These are phyloP conservation scores for Clausena lansium DNA, from an alignment of 345 rosid genomes.

Conservation along the genomic window DNA sequence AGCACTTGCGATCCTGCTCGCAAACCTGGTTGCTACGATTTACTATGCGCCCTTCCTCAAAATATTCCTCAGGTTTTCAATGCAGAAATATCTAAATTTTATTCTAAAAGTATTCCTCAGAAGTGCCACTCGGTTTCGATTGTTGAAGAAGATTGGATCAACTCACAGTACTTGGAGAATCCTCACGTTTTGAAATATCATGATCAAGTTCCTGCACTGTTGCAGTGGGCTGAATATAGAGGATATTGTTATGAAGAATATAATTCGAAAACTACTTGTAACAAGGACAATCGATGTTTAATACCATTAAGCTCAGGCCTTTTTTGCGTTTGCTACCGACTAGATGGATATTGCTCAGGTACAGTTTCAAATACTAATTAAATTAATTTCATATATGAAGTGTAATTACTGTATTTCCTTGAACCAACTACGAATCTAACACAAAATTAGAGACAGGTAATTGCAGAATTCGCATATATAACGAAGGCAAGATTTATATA, in stretches of 20 bases:
- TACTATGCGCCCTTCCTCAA: not conserved
- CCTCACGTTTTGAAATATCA: not conserved
- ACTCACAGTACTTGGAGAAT: not conserved
- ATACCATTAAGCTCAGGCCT: not conserved
- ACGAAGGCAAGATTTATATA: no score
- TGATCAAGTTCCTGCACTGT: not conserved
- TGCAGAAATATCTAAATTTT: not conserved
- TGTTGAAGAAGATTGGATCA: not conserved
- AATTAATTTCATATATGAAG: no score
- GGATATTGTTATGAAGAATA: conserved; percentile 28
- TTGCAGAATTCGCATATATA: no score
- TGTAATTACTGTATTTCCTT: no score
- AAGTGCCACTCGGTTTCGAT: not conserved
- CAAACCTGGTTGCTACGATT: not conserved
- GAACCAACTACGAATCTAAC: no score
- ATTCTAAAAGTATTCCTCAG: not conserved
- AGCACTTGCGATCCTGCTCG: not conserved
- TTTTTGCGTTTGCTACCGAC: rapidly evolving
- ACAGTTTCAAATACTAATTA: no score
- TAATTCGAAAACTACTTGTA: not conserved
- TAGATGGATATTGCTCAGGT: no score
- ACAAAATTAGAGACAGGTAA: no score
- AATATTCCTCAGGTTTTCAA: not conserved
- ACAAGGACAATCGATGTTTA: not conserved
- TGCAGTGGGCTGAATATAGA: not conserved